Conservation (phyloP, 1,139 yeast species). For the Entelexis paramagnoliae region DNA sequence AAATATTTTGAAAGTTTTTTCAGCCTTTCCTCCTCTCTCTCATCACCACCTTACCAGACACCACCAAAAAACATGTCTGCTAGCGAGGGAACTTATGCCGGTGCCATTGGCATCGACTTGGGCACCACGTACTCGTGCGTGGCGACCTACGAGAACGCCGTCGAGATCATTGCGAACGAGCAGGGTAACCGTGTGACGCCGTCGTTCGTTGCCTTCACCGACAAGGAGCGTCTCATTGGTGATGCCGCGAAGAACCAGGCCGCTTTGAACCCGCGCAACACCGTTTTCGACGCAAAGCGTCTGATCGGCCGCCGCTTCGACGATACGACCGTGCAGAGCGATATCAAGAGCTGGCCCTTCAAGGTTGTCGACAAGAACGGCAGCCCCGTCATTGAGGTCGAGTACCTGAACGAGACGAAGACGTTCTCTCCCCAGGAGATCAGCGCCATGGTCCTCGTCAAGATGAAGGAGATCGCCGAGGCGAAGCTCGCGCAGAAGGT, state of each 20-base stretch:
- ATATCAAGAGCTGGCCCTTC: conserved; percentile 96
- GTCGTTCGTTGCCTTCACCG: conserved; percentile 94
- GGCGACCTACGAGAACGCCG: conserved; percentile 73
- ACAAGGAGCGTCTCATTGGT: conserved; percentile 96
- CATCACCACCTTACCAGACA: conserved; percentile 7
- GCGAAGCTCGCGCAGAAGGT: conserved; percentile 88
- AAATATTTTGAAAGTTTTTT: conserved; percentile 17
- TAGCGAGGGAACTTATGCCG: conserved; percentile 94
- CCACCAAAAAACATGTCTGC: conserved; percentile 23
- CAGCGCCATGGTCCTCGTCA: conserved; percentile 90
- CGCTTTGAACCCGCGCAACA: conserved; percentile 92
- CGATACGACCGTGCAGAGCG: conserved; percentile 87
- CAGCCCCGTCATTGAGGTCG: conserved; percentile 83
- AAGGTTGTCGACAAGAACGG: conserved; percentile 78
- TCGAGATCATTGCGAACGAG: conserved; percentile 91
- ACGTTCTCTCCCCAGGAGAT: conserved; percentile 95
- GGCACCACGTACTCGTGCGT: conserved; percentile 90
- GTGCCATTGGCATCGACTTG: conserved; percentile 96
- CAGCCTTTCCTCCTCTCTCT: conserved; percentile 6
- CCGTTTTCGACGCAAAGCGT: conserved; percentile 97
- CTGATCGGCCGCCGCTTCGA: conserved; percentile 90
- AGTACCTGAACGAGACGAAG: conserved; percentile 89
- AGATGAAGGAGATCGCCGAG: conserved; percentile 98
- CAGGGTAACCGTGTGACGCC: conserved; percentile 99
- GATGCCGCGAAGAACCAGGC: conserved; percentile 99